Evolutionary conservation across 2,329 filamentous ascomycete genomes (phyloP).

Genomic region (Colletotrichum zoysiae): DNA sequence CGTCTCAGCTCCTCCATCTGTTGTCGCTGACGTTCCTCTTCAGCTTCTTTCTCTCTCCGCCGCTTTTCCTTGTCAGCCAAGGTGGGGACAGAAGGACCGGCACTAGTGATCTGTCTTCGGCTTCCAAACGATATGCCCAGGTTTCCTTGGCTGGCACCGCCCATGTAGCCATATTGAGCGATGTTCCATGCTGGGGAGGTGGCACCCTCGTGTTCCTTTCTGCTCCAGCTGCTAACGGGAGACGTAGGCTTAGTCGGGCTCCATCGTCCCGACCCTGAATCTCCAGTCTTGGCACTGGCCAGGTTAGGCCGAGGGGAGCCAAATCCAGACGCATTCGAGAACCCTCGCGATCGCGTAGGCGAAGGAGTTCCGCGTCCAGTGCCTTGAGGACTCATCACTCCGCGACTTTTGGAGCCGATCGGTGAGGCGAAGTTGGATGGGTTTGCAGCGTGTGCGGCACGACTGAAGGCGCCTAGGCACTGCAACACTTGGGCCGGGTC

Average conservation of each 20-base stretch:
- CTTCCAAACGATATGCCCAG: slow-evolving; percentile 93
- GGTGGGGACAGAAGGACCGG: slow-evolving; percentile 82
- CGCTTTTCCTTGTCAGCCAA: slow-evolving; percentile 85
- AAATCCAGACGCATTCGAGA: slow-evolving; percentile 65
- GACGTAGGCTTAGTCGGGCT: slow-evolving; percentile 73
- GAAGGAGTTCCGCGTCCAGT: slow-evolving; percentile 65
- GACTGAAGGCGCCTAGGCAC: slow-evolving; percentile 91
- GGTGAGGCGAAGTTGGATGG: slow-evolving; percentile 79
- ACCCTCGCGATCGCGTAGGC: slow-evolving; percentile 62
- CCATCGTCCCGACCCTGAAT: slow-evolving; percentile 66
- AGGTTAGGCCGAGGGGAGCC: slow-evolving; percentile 56
- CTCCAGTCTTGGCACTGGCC: slow-evolving; percentile 64
- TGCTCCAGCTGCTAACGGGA: slow-evolving; percentile 89
- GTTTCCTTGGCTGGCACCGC: slow-evolving; percentile 95
- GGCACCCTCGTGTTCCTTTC: slow-evolving; percentile 80
- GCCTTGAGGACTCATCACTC: slow-evolving; percentile 73
- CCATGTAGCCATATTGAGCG: slow-evolving; percentile 98
- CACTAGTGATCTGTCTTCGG: slow-evolving; percentile 90
- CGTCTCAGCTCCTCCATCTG: slow-evolving; percentile 67
- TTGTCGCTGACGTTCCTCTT: slow-evolving; percentile 69
- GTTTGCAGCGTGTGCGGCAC: slow-evolving; percentile 81
- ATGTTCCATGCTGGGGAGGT: slow-evolving; percentile 98
- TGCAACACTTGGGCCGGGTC: slow-evolving; percentile 96
- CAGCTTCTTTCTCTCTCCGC: slow-evolving; percentile 67
- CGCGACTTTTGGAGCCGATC: slow-evolving; percentile 77